These are phyloP conservation scores for Colletotrichum orchidophilum DNA, from an alignment of 2,329 filamentous ascomycete species.

Conservation along the genomic window DNA sequence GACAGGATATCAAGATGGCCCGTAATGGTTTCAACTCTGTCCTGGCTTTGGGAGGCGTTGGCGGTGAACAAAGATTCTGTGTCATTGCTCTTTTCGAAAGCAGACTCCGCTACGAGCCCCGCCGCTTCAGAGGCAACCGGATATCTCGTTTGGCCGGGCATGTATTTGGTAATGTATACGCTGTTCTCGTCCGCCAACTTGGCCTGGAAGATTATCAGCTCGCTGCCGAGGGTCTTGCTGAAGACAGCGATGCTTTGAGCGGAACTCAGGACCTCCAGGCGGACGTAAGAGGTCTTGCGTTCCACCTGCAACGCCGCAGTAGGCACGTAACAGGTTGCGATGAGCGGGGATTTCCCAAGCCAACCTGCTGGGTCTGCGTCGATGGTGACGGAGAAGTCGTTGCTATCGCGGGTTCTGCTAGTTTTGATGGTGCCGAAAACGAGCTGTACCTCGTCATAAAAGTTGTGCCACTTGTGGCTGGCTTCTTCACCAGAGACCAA, in stretches of 20 bases:
- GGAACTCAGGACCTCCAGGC: constrained; percentile 43
- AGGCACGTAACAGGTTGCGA: constrained; percentile 53
- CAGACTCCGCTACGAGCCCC: constrained; percentile 35
- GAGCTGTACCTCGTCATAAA: constrained; percentile 52
- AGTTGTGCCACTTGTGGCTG: constrained; percentile 43
- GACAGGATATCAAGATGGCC: constrained; percentile 51
- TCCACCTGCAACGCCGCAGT: constrained; percentile 46
- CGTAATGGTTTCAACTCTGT: constrained; percentile 47
- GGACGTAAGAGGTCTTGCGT: constrained; percentile 42
- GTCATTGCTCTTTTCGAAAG: constrained; percentile 35
- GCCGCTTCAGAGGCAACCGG: constrained; percentile 38
- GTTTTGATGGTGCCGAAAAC: constrained; percentile 49
- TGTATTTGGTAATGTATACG: constrained; percentile 49
- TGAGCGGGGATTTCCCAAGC: constrained; percentile 48
- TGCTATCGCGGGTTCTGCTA: constrained; percentile 37
- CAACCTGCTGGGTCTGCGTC: constrained; percentile 47
- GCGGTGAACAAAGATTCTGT: constrained; percentile 40
- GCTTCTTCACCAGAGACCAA: constrained; percentile 39
- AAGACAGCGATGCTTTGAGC: constrained; percentile 39
- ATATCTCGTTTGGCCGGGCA: constrained; percentile 46
- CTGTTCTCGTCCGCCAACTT: constrained; percentile 39
- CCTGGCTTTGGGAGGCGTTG: constrained; percentile 34
- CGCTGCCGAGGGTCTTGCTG: constrained; percentile 37
- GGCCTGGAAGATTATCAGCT: constrained; percentile 45
- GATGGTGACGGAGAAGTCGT: constrained; percentile 45